Evolutionary conservation across 2,329 filamentous ascomycete genomes (phyloP), one percentile per base, ranked within the genome.

Genomic region (Trichoderma sp.): DNA sequence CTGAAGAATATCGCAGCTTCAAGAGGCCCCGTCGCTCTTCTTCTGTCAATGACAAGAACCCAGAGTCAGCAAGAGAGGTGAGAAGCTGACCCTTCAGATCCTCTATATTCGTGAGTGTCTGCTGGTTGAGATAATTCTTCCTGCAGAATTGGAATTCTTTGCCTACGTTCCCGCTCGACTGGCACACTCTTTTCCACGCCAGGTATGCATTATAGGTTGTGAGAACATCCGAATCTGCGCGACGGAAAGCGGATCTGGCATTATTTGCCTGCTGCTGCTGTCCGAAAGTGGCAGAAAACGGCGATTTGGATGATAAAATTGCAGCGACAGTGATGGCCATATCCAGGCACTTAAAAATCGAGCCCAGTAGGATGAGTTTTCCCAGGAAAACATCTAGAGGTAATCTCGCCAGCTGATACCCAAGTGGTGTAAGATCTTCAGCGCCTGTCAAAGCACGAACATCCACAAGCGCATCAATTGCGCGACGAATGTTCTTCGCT

Each of bases 141-240:
- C 91, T 90, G 81, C 96, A 99, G 80, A 96, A 99, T 72, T 94
- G 88, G 75, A 90, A 92, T 75, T 98, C 95, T 59, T 91, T 93
- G 58, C 87, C 85, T 8, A 86, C 85, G 10, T 78, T 81, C 1
- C 79, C 83, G 32, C 89, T 86, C 0, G 89, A 88, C 73, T 88
- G 88, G 78, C 93, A 96, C 5, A 94, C 89, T 68, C 89, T 89
- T 76, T 92, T 94, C 96, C 96, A 99, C 3, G 92, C 86, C 59
- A 88, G 83, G 79, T 99, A 99, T 1, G 96, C 96, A 76, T 97
- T 97, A 82, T 97, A 98, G 1, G 94, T 87, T 0, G 96, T 98
- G 13, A 98, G 83, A 0, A 98, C 85, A 77, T 99, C 96, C 0
- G 96, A 98, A 78, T 97, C 93, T 26, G 93, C 90, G 74, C 91